Conservation (phyloP, 2,329 filamentous ascomycete genomes). For the Alternaria arborescens region DNA sequence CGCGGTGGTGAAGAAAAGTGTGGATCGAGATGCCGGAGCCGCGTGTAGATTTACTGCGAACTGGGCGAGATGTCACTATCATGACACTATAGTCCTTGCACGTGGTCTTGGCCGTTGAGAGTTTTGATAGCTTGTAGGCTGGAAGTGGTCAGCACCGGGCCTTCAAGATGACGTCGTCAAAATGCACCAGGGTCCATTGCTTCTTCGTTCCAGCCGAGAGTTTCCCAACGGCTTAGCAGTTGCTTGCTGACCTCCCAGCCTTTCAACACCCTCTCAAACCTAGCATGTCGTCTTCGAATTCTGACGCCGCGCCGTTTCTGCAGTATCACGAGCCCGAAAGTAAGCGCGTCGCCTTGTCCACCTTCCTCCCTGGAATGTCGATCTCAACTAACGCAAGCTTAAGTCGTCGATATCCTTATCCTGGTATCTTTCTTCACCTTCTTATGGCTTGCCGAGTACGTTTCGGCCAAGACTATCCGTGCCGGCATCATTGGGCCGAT, state of each 20-base stretch:
- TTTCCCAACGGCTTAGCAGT: slow-evolving; percentile 4
- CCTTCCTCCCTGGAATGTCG: not conserved
- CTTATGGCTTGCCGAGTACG: slow-evolving; percentile 20
- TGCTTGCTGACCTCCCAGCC: slow-evolving; percentile 1
- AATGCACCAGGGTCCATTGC: not conserved
- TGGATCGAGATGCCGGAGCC: slow-evolving; percentile 6
- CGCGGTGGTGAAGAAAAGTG: slow-evolving; percentile 2
- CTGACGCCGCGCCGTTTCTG: slow-evolving; percentile 9
- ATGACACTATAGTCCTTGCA: not conserved
- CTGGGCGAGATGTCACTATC: not conserved
- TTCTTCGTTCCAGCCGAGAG: not conserved
- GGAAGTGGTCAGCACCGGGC: not conserved
- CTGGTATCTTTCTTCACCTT: slow-evolving; percentile 23
- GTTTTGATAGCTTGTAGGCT: not conserved
- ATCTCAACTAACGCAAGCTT: slow-evolving; percentile 1
- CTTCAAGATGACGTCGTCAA: slow-evolving; percentile 1
- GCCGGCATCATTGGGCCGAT: slow-evolving; percentile 22
- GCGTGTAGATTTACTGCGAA: slow-evolving; percentile 3
- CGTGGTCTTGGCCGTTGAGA: not conserved
- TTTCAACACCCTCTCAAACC: not conserved
- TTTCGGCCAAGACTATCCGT: slow-evolving; percentile 18
- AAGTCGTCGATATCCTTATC: slow-evolving; percentile 20
- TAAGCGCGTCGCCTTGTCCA: not conserved
- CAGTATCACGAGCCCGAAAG: slow-evolving; percentile 20
- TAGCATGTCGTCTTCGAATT: not conserved